Conservation (phyloP, 768 basidiomycete genomes). For the Rubroboletus pulcherrimus region DNA sequence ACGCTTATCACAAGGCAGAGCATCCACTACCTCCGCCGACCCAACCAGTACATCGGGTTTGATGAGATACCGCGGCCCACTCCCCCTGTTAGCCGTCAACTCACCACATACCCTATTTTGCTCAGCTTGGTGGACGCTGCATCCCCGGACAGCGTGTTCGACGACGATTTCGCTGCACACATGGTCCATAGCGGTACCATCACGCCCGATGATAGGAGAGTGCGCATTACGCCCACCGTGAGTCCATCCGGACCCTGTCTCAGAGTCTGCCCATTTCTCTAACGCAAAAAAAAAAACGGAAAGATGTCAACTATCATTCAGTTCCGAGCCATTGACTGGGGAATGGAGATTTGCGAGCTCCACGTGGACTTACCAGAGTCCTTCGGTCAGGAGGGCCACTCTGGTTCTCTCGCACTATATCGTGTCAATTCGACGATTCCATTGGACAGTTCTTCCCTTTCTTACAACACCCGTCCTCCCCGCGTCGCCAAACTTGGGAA, state of each 20-base stretch:
- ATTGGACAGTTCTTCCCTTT: conserved; percentile 6
- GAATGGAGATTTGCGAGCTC: conserved; percentile 13
- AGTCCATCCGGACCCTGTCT: not conserved
- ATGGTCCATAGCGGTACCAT: conserved; percentile 11
- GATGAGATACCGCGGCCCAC: conserved; percentile 4
- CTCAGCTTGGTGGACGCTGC: conserved; percentile 10
- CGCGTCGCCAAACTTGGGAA: conserved; percentile 1
- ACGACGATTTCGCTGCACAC: not conserved
- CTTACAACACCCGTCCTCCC: conserved; percentile 5
- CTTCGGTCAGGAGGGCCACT: not conserved
- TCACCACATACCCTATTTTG: conserved; percentile 6
- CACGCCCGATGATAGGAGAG: conserved; percentile 6
- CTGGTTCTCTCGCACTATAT: conserved; percentile 4
- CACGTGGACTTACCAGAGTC: conserved; percentile 7
- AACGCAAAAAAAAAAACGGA: not conserved
- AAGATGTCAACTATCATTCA: conserved; percentile 15
- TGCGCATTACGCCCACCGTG: conserved; percentile 5
- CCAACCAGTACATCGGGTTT: conserved; percentile 11
- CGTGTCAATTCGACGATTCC: conserved; percentile 9
- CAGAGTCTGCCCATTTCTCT: not conserved
- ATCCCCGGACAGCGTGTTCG: conserved; percentile 5
- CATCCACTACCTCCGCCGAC: conserved; percentile 5
- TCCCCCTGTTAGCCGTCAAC: not conserved
- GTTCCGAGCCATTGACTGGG: conserved; percentile 16
- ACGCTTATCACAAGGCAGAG: conserved; percentile 4